Evolutionary conservation across 805 yeast species (phyloP).

Genomic region (Ogataea nonfermentans): DNA sequence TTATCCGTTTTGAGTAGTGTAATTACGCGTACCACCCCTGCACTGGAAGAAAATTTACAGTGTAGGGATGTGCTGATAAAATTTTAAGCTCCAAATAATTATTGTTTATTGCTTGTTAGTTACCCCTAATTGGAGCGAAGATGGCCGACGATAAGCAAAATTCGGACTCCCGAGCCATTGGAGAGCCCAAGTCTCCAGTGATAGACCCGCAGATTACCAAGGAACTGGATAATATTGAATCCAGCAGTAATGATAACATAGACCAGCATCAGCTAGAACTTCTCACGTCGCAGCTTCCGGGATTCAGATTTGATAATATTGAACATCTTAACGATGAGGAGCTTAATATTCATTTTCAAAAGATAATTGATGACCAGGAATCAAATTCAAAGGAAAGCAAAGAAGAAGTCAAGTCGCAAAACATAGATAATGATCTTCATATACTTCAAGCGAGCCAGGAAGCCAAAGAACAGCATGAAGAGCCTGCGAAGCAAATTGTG

Average conservation of each 20-base stretch:
- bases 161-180: background rate
- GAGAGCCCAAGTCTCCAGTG: constrained; percentile 9
- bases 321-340: constrained; percentile 30
- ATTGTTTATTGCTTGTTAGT: constrained; percentile 8
- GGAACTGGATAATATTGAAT: constrained; percentile 16
- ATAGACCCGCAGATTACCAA: constrained; percentile 15
- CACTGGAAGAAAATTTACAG: background rate
- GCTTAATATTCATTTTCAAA: constrained; percentile 28
- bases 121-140: background rate
- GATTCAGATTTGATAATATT: constrained; percentile 27
- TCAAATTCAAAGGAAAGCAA: constrained; percentile 2
- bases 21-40: constrained; percentile 8
- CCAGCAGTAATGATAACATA: constrained; percentile 3
- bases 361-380: constrained; percentile 22
- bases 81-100: constrained; percentile 4
- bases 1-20: constrained; percentile 9
- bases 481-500: constrained; percentile 1
- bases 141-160: constrained; percentile 6
- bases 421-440: constrained; percentile 1
- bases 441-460: background rate
- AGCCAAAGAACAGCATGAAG: background rate
- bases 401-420: constrained; percentile 2
- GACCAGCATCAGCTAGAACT: constrained; percentile 21
- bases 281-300: constrained; percentile 25
- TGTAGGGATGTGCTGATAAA: constrained; percentile 14